Evolutionary conservation across 495 filamentous ascomycete species (phyloP).

Genomic region (Sphaerosporella brunnea): DNA sequence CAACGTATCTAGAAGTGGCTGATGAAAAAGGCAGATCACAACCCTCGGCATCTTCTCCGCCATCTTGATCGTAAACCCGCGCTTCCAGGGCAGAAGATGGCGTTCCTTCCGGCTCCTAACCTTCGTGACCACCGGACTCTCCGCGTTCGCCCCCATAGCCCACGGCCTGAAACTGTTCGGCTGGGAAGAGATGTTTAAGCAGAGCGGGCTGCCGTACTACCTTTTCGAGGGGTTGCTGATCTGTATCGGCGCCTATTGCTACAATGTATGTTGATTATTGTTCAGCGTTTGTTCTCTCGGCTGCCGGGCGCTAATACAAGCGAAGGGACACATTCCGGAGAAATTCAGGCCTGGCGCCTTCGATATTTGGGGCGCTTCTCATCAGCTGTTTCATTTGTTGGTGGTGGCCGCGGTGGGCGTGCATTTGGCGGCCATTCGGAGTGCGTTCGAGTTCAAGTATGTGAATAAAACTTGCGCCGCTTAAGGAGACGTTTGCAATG

Average conservation of each 20-base stretch:
- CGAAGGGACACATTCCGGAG: constrained; percentile 28
- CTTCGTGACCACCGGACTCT: constrained; percentile 33
- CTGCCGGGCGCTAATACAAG: too few relatives aligned
- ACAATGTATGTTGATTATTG: constrained; percentile 29
- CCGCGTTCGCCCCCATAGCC: constrained; percentile 32
- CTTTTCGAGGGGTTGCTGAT: constrained; percentile 27
- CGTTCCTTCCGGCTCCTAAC: constrained; percentile 28
- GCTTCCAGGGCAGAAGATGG: constrained; percentile 30
- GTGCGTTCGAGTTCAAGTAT: constrained; percentile 29
- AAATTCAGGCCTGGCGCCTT: constrained; percentile 31
- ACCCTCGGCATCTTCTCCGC: constrained; percentile 25
- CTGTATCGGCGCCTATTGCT: constrained; percentile 27
- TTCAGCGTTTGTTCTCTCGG: constrained; percentile 4
- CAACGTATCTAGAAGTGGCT: too few relatives aligned
- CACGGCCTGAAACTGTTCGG: constrained; percentile 33
- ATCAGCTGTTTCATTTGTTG: constrained; percentile 49
- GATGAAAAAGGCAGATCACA: too few relatives aligned
- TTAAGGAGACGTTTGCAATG: too few relatives aligned
- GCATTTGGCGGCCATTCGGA: constrained; percentile 40
- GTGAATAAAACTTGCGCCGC: not conserved
- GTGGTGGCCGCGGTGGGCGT: constrained; percentile 41
- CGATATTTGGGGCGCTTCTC: constrained; percentile 43
- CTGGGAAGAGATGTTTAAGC: constrained; percentile 27
- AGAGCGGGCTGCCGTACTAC: constrained; percentile 34
- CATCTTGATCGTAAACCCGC: constrained; percentile 29